A percentile compares a stretch with the other conserved stretches of the same genome.
Evolutionary conservation across 345 rosid species (phyloP).

Genomic region (Eucalyptus rudis): DNA sequence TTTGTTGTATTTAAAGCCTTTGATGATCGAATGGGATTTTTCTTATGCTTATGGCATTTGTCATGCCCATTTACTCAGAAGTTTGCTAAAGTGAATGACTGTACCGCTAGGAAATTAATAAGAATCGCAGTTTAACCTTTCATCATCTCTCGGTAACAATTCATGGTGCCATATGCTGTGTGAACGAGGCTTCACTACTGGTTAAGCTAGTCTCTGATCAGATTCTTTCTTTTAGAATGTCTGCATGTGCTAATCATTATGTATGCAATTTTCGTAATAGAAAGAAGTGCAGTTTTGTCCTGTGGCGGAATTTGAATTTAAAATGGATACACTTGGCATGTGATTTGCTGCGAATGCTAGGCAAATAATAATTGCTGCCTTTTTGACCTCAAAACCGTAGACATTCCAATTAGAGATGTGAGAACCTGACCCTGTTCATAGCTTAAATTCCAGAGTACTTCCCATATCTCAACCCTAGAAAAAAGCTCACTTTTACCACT

Average conservation of each 20-base stretch:
- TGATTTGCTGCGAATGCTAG: not conserved
- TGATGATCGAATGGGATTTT: not conserved
- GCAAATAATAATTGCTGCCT: not conserved
- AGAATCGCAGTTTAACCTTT: not conserved
- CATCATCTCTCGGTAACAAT: not conserved
- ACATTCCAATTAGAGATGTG: constrained; percentile 21
- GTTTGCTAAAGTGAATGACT: not conserved
- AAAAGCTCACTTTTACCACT: constrained; percentile 25
- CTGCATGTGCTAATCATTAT: not conserved
- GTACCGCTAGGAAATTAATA: not conserved
- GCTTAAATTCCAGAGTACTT: constrained; percentile 43
- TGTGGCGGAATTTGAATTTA: not conserved
- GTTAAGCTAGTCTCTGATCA: not conserved
- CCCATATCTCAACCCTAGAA: constrained; percentile 22
- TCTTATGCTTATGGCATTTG: not conserved
- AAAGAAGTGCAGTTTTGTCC: not conserved
- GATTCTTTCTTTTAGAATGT: not conserved
- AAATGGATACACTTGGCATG: not conserved
- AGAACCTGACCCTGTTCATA: constrained; percentile 26
- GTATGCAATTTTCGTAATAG: not conserved
- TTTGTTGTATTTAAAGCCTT: not conserved
- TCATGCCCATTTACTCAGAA: not conserved
- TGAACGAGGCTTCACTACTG: not conserved
- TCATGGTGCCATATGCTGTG: not conserved
- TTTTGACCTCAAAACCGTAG: not conserved